Evolutionary conservation across 1,139 yeast genomes (phyloP).

Genomic region (Kurtzmaniella quercitrusa): DNA sequence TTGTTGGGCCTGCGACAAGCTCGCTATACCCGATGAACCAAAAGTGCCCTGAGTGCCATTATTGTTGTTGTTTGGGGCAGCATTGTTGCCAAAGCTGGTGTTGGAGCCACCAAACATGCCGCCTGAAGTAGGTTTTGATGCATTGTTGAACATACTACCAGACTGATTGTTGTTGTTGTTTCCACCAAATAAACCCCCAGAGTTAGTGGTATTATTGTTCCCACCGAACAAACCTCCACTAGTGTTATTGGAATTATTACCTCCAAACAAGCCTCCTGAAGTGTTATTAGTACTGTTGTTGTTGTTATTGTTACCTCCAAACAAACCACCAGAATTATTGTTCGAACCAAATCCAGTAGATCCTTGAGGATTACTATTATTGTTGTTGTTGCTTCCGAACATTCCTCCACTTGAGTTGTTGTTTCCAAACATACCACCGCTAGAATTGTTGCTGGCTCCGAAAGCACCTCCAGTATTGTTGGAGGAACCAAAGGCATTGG

Average conservation of each 20-base stretch:
- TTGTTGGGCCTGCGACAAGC: constrained; percentile 11
- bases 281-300: constrained; percentile 5
- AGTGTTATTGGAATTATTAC: constrained; percentile 7
- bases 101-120: constrained; percentile 13
- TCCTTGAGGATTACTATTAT: constrained; percentile 11
- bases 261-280: constrained; percentile 13
- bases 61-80: constrained; percentile 6
- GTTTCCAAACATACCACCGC: constrained; percentile 23
- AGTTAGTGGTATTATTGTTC: constrained; percentile 12
- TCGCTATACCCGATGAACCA: constrained; percentile 10
- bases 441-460: constrained; percentile 9
- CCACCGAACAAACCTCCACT: constrained; percentile 23
- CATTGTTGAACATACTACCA: constrained; percentile 5
- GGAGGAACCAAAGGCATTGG: constrained; percentile 9
- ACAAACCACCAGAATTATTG: constrained; percentile 25
- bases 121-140: constrained; percentile 6
- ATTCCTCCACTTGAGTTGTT: constrained; percentile 13
- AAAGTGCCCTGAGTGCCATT: constrained; percentile 6
- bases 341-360: constrained; percentile 10
- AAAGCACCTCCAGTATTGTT: constrained; percentile 7
- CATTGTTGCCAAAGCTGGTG: constrained; percentile 10
- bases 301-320: constrained; percentile 19
- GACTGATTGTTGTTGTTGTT: constrained; percentile 9
- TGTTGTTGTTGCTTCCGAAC: constrained; percentile 14
- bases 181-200: constrained; percentile 25